Conservation (phyloP, 768 basidiomycete species). For the Amanita muscaria region DNA sequence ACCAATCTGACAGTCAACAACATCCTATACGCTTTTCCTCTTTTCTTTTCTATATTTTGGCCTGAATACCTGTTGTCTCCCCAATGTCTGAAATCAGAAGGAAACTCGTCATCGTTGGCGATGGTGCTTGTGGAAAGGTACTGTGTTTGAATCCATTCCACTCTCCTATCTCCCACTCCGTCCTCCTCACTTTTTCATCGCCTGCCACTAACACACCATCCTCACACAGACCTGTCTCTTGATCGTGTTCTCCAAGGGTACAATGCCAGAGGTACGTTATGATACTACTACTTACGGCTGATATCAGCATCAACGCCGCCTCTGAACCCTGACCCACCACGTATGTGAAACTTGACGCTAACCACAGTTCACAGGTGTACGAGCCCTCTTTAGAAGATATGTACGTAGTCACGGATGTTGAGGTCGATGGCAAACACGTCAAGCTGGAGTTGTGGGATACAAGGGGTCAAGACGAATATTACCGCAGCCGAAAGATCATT, state of each 20-base stretch:
- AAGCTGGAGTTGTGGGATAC: constrained; percentile 99
- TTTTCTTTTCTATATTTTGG: not conserved
- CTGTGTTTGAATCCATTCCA: too few species aligned
- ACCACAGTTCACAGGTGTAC: constrained; percentile 76
- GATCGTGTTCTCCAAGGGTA: constrained; percentile 95
- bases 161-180: constrained; percentile 5
- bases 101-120: constrained; percentile 98
- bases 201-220: constrained; percentile 7
- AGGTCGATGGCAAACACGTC: constrained; percentile 97
- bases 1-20: too few species aligned
- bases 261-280: constrained; percentile 79
- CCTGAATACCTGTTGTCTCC: constrained; percentile 12
- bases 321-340: not conserved
- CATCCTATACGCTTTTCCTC: not conserved
- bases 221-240: constrained; percentile 77
- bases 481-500: constrained; percentile 92
- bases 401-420: constrained; percentile 98
- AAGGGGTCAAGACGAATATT: constrained; percentile 98
- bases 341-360: too few species aligned
- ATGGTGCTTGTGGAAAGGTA: constrained; percentile 96
- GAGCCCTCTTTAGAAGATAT: constrained; percentile 99
- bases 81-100: constrained; percentile 99
- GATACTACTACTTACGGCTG: too few species aligned
- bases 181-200: constrained; percentile 14
- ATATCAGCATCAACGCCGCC: too few species aligned